Base-by-base conservation (phyloP, 208 protist species). In the Porcisia hertigi region DNA sequence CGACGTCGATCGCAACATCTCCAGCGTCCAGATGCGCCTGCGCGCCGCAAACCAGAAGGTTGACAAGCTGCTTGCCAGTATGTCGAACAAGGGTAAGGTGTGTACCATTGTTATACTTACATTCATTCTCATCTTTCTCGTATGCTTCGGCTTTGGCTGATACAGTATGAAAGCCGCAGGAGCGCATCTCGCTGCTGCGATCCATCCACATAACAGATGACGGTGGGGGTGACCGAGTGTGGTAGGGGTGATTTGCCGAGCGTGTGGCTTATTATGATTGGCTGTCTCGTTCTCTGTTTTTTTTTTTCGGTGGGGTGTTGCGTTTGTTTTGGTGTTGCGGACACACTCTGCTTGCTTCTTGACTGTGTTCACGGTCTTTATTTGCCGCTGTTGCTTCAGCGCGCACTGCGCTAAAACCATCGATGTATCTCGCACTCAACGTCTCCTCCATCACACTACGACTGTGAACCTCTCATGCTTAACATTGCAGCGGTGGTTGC, bases 71-170 rank as follows among this genome's bases (percentile, higher is more conserved):
- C 83, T 97, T n/a, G 86, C 83, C 9, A 92, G 83, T 62, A 91
- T 97, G 89, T 95, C 93, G 47, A 92, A 94, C 75, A 87, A 80
- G 71, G 86, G 86, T 0, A 97, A 97, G 70, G 86, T 97, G 39
- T 95, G 93, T 80, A 92, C 86, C 11, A 91, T 97, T 79, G 57
- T 88, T 8, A 58, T 70, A 36, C 82, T 94, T 39, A 74, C 86
- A 53, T 80, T 91, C 67, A 75, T 90, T 23, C 80, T 90, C 55
- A 65, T 93, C 8, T 81, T 92, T 64, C 71, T 92, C 9, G 66
- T 59, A n/a, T 88, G 88, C 74, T 82, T 92, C 43, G 78, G 66
- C 18, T 79, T 90, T 12, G 30, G 66, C 47, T 71, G 49, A 57
- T 43, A 3, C 23, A 43, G 47, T n/a, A 14, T 54, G 47, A 57